Evolutionary conservation across 2,329 filamentous ascomycete genomes (phyloP), one percentile per base, ranked within the genome.

Genomic region (Venturia effusa): DNA sequence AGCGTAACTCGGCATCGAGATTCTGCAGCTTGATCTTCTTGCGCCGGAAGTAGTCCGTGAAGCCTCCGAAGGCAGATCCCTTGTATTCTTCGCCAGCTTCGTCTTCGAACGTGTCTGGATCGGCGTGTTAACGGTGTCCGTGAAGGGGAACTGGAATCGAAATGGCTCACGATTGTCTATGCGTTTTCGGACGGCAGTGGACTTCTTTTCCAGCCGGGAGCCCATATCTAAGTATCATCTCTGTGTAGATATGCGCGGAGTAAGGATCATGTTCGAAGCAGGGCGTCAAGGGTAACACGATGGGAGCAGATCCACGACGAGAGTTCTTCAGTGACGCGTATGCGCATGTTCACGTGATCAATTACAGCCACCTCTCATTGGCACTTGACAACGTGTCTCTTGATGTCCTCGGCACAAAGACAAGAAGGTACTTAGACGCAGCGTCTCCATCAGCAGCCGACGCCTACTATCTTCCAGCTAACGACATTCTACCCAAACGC

Each of bases 11-110:
- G 10, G 86, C 87, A 75, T 99, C 94, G 37, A 94, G 83, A 71
- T 99, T 99, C 75, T 97, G 94, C 3, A 99, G 82, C 73, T 99
- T 99, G 75, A 96, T 86, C 80, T 96, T 97, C 80, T 99, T 99
- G 64, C 92, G 87, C 61, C 92, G 84, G 73, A 97, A 95, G 75
- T 97, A 99, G 71, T 97, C 93, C 30, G 81, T 77, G 70, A 97
- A 95, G 10, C 92, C 93, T 32, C 91, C 90, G 74, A 97, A 99
- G 62, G 84, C 84, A 67, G 92, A 97, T 1, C 81, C 84, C 65
- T 88, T 86, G 74, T 99, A 99, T 74, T 99, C 95, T 65, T 97
- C 93, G 64, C 94, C 93, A 30, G 83, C 83, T 73, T 97, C 92
- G 70, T 89, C 82, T 1, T 87, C 80, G 73, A 97, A 97, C 1